These are phyloP conservation scores for Neonothopanus nambi DNA, from an alignment of 1,284 basidiomycete species.

Conservation along the genomic window DNA sequence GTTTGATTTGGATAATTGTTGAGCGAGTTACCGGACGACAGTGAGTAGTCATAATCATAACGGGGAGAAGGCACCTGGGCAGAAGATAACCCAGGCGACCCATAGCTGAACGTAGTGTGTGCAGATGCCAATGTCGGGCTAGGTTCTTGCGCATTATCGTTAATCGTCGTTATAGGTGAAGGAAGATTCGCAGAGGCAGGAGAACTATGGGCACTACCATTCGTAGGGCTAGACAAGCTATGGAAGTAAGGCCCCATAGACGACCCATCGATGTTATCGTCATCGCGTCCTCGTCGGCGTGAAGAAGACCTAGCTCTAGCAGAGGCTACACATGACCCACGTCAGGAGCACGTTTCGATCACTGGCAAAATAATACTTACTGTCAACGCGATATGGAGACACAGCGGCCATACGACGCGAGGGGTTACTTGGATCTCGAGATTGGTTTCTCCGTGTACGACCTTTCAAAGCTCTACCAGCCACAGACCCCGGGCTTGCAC, in stretches of 20 bases:
- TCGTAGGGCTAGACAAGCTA: slow-evolving; percentile 51
- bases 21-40: slow-evolving; percentile 42
- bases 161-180: slow-evolving; percentile 58
- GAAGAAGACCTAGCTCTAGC: slow-evolving; percentile 74
- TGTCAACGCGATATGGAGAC: slow-evolving; percentile 68
- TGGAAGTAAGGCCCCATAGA: slow-evolving; percentile 41
- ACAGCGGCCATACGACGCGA: slow-evolving; percentile 60
- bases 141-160: slow-evolving; percentile 43
- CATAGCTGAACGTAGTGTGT: slow-evolving; percentile 39
- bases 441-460: slow-evolving; percentile 52
- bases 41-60: slow-evolving; percentile 58
- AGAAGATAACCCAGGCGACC: slow-evolving; percentile 46
- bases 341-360: slow-evolving; percentile 11
- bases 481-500: slow-evolving; percentile 31
- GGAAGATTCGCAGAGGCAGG: slow-evolving; percentile 70
- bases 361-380: slow-evolving; percentile 41
- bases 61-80: slow-evolving; percentile 47
- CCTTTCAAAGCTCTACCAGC: slow-evolving; percentile 52
- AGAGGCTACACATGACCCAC: slow-evolving; percentile 38
- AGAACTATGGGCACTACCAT: slow-evolving; percentile 66
- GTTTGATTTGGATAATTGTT: slow-evolving; percentile 34
- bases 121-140: slow-evolving; percentile 42
- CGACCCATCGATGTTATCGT: slow-evolving; percentile 48
- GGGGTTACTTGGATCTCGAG: slow-evolving; percentile 57
- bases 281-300: slow-evolving; percentile 69